Percentiles rank a stretch among this genome's conserved stretches.
Conservation (phyloP, 2,329 filamentous ascomycete species). For the Colletotrichum orchidophilum region DNA sequence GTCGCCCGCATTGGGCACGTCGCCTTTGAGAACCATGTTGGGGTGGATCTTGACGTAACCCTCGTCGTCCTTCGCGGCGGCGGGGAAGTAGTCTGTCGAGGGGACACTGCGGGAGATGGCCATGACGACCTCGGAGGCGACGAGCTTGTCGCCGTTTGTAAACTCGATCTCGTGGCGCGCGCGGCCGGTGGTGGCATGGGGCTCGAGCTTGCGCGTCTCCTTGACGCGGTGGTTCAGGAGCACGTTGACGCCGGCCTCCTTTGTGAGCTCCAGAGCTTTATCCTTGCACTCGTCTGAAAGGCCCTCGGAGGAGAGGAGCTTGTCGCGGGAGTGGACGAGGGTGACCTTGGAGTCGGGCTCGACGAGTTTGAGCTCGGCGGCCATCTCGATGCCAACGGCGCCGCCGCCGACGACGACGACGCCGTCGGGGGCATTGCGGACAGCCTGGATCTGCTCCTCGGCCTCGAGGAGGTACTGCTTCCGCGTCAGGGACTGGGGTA, state of each 20-base stretch:
- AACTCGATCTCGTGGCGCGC: slow-evolving; percentile 62
- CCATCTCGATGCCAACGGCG: slow-evolving; percentile 85
- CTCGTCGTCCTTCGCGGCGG: slow-evolving; percentile 66
- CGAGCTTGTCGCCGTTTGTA: slow-evolving; percentile 66
- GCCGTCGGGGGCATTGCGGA: slow-evolving; percentile 61
- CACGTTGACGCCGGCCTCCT: slow-evolving; percentile 71
- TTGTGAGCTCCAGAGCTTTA: slow-evolving; percentile 64
- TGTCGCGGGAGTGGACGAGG: slow-evolving; percentile 76
- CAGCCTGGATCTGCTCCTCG: slow-evolving; percentile 64
- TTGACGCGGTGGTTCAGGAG: slow-evolving; percentile 69
- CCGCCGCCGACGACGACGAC: slow-evolving; percentile 81
- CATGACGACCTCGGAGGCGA: slow-evolving; percentile 73
- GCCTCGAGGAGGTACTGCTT: slow-evolving; percentile 72
- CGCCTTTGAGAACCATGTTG: slow-evolving; percentile 62
- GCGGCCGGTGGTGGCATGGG: slow-evolving; percentile 47
- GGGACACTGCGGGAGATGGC: slow-evolving; percentile 72
- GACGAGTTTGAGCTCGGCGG: slow-evolving; percentile 77
- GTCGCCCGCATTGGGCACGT: slow-evolving; percentile 62
- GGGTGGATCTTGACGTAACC: slow-evolving; percentile 72
- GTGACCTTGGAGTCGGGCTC: slow-evolving; percentile 74
- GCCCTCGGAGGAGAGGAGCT: slow-evolving; percentile 77
- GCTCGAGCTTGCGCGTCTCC: slow-evolving; percentile 55
- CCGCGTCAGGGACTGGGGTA: slow-evolving; percentile 71
- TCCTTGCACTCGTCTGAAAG: slow-evolving; percentile 77
- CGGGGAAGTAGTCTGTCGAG: slow-evolving; percentile 70